Evolutionary conservation across 108 stramenopile genomes (phyloP).

Genomic region (Asterionellopsis glacialis): DNA sequence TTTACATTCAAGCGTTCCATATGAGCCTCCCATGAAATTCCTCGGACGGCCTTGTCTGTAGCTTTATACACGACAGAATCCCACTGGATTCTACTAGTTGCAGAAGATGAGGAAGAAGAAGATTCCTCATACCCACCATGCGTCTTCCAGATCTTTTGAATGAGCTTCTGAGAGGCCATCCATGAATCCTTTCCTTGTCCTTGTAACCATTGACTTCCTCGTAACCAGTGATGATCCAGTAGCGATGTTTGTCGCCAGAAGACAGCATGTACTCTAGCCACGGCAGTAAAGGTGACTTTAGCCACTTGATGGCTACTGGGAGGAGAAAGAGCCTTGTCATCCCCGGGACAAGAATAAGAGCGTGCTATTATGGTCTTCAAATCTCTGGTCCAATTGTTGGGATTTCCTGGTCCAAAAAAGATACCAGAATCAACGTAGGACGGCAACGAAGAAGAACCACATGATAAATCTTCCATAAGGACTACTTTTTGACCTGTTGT

Average conservation of each 20-base stretch:
- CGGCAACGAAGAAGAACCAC: constrained; percentile 5
- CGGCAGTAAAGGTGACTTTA: constrained; percentile 13
- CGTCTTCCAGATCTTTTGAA: too few relatives aligned
- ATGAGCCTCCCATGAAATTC: constrained; percentile 38
- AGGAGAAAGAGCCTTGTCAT: not conserved
- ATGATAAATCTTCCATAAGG: constrained; percentile 46
- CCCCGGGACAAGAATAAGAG: too few relatives aligned
- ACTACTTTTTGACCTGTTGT: constrained; percentile 37
- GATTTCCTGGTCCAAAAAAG: constrained; percentile 42
- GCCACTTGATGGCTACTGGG: constrained; percentile 14
- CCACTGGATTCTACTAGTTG: constrained; percentile 28
- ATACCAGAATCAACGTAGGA: constrained; percentile 33
- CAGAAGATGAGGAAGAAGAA: too few relatives aligned
- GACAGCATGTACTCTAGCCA: constrained; percentile 32
- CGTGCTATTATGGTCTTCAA: not conserved
- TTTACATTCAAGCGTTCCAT: constrained; percentile 16
- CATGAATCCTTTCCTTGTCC: too few relatives aligned
- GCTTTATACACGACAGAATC: constrained; percentile 19
- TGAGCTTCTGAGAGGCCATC: too few relatives aligned
- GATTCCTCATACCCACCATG: too few relatives aligned
- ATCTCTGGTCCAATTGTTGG: constrained; percentile 33
- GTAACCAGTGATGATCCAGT: constrained; percentile 12
- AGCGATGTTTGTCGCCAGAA: constrained; percentile 28
- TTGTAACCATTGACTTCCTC: constrained; percentile 47
- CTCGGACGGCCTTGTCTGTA: constrained; percentile 20